A percentile compares a stretch with the other conserved stretches of the same genome.
phyloP scores from a whole-genome alignment of 75 land plant species.

The Sequoia sempervirens region DNA sequence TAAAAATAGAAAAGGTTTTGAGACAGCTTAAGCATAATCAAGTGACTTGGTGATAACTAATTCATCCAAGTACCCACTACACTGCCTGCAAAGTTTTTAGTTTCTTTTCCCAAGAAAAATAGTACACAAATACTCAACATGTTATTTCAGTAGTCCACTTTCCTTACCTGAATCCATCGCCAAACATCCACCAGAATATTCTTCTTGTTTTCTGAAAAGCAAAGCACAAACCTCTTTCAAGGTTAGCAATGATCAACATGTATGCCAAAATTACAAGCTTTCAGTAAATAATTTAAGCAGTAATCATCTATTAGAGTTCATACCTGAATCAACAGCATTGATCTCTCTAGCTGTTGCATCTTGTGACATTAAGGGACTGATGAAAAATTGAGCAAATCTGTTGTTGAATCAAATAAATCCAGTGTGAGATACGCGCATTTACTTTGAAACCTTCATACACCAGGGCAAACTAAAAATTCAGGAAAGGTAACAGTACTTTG shows the following conservation, averaged over 20 bases:
- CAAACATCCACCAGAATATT: conserved; percentile 83
- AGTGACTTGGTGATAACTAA: not conserved
- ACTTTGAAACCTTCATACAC: not conserved
- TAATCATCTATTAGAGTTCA: not conserved
- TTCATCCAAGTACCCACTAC: not conserved
- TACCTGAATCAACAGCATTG: conserved; percentile 97
- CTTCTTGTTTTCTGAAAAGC: conserved; percentile 74
- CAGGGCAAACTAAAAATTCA: conserved; percentile 3
- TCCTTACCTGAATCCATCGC: conserved; percentile 82
- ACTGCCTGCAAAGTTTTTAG: not conserved
- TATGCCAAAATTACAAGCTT: not conserved
- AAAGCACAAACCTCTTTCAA: not conserved
- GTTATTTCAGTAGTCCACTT: not conserved
- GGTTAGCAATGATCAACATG: not conserved
- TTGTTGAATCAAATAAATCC: conserved; percentile 2
- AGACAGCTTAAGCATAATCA: not conserved
- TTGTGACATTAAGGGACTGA: conserved; percentile 85
- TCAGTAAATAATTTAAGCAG: not conserved
- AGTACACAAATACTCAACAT: not conserved
- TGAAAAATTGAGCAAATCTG: conserved; percentile 97
- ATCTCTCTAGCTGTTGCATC: conserved; percentile 96
- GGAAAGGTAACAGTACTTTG: not conserved
- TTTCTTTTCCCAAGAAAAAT: not conserved
- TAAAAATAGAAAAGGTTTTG: not conserved
- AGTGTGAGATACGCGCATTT: not conserved